Conservation (phyloP, 73 alveolate species). For the Paramecium octaurelia region DNA sequence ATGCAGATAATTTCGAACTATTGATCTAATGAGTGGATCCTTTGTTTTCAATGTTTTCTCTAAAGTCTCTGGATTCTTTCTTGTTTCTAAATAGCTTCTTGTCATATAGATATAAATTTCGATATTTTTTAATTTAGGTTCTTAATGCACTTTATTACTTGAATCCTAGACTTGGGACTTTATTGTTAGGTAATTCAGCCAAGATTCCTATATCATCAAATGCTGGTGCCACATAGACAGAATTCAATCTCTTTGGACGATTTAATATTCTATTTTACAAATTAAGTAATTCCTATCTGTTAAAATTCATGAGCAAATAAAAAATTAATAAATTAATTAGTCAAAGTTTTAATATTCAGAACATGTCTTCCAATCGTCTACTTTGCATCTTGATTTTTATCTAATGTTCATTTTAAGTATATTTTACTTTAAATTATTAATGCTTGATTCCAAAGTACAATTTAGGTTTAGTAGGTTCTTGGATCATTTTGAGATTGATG, state of each 20-base stretch:
- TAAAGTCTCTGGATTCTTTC: background rate
- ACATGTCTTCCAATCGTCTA: background rate
- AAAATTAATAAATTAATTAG: background rate
- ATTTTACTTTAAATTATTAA: background rate
- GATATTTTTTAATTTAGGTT: background rate
- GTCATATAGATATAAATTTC: background rate
- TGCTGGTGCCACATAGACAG: background rate
- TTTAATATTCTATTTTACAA: background rate
- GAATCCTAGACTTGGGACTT: background rate
- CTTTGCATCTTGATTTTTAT: background rate
- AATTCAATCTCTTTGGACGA: background rate
- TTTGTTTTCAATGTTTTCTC: background rate
- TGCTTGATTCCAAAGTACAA: background rate
- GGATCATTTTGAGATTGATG: background rate
- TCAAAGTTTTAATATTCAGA: background rate
- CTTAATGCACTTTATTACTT: background rate
- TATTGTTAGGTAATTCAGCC: background rate
- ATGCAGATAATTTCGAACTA: background rate
- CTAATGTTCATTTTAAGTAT: background rate
- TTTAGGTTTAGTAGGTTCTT: background rate
- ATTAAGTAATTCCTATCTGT: background rate
- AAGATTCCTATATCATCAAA: background rate
- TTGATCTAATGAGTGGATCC: background rate
- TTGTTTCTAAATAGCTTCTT: background rate
- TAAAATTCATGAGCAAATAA: slow-evolving; percentile 4